phyloP scores from a whole-genome alignment of 2,329 filamentous ascomycete species.

The Chaetoscypha palmicola region DNA sequence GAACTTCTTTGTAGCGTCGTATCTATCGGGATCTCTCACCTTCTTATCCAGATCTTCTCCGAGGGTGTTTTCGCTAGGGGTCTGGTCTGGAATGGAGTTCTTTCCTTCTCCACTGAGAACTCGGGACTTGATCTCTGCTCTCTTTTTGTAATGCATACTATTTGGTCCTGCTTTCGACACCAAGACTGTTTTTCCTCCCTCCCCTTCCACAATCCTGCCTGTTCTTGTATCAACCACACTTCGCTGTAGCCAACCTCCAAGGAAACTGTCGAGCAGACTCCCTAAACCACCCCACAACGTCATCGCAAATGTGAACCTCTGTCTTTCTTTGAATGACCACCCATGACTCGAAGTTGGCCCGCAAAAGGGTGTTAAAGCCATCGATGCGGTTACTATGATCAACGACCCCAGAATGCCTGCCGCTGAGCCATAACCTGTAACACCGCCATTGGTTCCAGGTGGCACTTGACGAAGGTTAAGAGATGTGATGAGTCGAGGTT shows the following conservation, averaged over 20 bases:
- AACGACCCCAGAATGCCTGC: constrained; percentile 70
- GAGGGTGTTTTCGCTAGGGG: constrained; percentile 32
- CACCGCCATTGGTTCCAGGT: constrained; percentile 87
- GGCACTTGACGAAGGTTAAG: constrained; percentile 70
- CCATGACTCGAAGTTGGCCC: constrained; percentile 26
- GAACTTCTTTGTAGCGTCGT: constrained; percentile 44
- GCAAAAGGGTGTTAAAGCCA: constrained; percentile 65
- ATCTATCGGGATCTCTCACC: constrained; percentile 38
- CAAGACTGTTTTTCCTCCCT: constrained; percentile 58
- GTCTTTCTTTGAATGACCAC: constrained; percentile 49
- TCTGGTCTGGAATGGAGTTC: constrained; percentile 35
- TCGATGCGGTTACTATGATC: constrained; percentile 55
- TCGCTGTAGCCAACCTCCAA: constrained; percentile 78
- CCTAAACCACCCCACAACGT: constrained; percentile 70
- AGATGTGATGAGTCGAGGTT: constrained; percentile 81
- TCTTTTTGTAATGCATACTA: constrained; percentile 29
- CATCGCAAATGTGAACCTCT: constrained; percentile 44
- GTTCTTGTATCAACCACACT: constrained; percentile 78
- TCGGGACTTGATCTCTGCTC: constrained; percentile 36
- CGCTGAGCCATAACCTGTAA: constrained; percentile 65
- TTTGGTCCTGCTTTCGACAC: constrained; percentile 32
- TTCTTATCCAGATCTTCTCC: constrained; percentile 33
- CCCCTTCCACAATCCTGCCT: constrained; percentile 84
- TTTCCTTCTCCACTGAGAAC: constrained; percentile 39
- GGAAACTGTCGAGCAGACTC: constrained; percentile 77